Conservation (phyloP, 257 asterid species). For the Coffea eugenioides region DNA sequence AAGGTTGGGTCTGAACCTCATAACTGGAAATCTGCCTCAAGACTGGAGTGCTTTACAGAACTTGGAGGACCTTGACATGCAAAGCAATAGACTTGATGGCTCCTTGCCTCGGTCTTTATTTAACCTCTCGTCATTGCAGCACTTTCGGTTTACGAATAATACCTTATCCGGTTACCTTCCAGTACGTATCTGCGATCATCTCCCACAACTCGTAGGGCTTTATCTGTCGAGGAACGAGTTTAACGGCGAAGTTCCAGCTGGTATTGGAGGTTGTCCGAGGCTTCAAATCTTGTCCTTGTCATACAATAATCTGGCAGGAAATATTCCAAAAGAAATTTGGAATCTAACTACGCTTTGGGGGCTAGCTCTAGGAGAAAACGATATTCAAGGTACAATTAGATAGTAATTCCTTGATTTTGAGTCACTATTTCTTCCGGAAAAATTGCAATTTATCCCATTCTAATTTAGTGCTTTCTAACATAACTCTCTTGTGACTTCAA, state of each 20-base stretch:
- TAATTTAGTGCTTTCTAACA: too few species aligned
- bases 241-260: not conserved
- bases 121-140: not conserved
- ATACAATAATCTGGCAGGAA: constrained; percentile 16
- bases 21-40: constrained; percentile 26
- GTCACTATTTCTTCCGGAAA: too few species aligned
- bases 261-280: not conserved
- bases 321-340: constrained; percentile 21
- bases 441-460: too few species aligned
- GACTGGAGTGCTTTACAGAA: not conserved
- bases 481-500: too few species aligned
- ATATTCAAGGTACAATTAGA: not conserved
- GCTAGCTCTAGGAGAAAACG: constrained; percentile 12
- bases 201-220: not conserved
- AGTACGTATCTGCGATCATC: not conserved
- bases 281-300: constrained; percentile 10
- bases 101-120: not conserved
- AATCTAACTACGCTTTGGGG: constrained; percentile 15
- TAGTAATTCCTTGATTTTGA: too few species aligned
- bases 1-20: not conserved
- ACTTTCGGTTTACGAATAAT: not conserved
- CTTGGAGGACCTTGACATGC: not conserved
- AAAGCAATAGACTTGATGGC: not conserved
- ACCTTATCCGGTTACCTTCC: constrained; percentile 19
- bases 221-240: not conserved